Base-by-base conservation (phyloP, 2,329 filamentous ascomycete genomes). In the Penicillium concentricum region DNA sequence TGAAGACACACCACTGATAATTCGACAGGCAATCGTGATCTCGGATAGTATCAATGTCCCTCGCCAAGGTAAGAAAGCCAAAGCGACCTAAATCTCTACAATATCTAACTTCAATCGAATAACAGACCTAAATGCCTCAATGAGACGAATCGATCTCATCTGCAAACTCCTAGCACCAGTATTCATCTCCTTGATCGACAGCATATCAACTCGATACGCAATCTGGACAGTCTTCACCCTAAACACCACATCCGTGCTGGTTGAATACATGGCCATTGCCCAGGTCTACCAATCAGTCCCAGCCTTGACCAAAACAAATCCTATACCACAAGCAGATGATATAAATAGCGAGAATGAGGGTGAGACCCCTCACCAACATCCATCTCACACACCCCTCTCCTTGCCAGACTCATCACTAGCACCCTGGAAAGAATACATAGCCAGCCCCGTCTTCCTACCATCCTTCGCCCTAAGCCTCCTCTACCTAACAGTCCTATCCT, bases 141-240 rank as follows among this genome's bases (percentile, higher is more conserved):
- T 85, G 81, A 74, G 82, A 53, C 74, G 81, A 8, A 84, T 85
- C 58, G 83, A 85, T 60, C 74, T 85, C 4, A 74, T 80, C 42
- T 85, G 82, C 73, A 85, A 85, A 65, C 77, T 85, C 15, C 56
- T 82, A 30, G 79, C 79, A 0, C 83, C 83, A 0, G 73, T 84
- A 7, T 67, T 80, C 8, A 80, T 84, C 22, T 81, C 82, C 0
- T 51, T 79, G 7, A 61, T 84, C 13, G 73, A 76, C 28, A 72
- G 79, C 15, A 70, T 72, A 7, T 81, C 78, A 1, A 75, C 78
- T 0, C 70, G 63, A 4, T 56, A 75, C 15, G 81, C 81, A 3
- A 77, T 84, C 3, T 61, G 80, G 54, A 74, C 75, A 18, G 79
- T 81, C 5, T 73, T 79, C 1, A 37, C 13, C 8, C 20, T 37